phyloP scores from a whole-genome alignment of 352 stramenopile genomes.

The Pythium insidiosum region DNA sequence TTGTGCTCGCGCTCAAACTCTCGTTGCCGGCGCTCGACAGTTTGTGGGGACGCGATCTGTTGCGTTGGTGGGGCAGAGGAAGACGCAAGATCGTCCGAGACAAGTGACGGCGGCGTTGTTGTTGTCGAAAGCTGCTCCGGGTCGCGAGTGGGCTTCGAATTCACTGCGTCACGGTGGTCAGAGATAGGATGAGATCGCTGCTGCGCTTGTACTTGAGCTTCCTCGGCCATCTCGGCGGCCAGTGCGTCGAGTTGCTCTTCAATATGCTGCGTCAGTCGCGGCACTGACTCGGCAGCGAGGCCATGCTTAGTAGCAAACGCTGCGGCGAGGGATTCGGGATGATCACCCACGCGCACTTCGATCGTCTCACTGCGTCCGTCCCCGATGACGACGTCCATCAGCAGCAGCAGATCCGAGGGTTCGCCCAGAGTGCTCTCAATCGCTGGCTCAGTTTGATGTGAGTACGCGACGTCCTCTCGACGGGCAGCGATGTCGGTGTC shows the following conservation, averaged over 20 bases:
- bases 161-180: background rate
- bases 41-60: background rate
- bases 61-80: background rate
- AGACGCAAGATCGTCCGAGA: too few species aligned
- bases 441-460: too few species aligned
- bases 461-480: background rate
- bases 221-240: conserved; percentile 10
- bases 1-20: conserved; percentile 52
- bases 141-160: background rate
- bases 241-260: conserved; percentile 44
- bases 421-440: background rate
- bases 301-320: conserved; percentile 43
- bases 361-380: conserved; percentile 64
- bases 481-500: background rate
- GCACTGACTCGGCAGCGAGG: conserved; percentile 37
- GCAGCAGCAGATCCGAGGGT: conserved; percentile 43
- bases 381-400: conserved; percentile 76
- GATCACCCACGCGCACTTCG: conserved; percentile 46
- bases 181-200: too few species aligned
- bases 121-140: background rate
- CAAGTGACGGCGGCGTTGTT: background rate
- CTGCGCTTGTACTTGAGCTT: conserved; percentile 12
- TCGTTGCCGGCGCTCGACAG: conserved; percentile 11
- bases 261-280: conserved; percentile 48
- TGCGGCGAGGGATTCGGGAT: conserved; percentile 30